Base-by-base conservation (phyloP, 805 yeast species). In the Hanseniaspora nectarophila region DNA sequence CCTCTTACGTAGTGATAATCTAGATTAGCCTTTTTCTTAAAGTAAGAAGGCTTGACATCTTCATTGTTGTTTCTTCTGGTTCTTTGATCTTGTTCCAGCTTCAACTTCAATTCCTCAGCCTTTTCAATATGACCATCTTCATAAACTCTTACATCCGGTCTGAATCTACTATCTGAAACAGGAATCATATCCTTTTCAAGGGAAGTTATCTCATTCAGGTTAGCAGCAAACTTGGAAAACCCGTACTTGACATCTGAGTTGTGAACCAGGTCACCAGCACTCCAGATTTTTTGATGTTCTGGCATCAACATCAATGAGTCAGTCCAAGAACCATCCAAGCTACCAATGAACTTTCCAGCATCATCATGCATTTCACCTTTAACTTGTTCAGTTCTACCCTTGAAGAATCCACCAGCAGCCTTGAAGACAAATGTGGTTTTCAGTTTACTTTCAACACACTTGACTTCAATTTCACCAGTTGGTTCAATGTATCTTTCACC, bases 401-500 rank as follows among this genome's bases (percentile, higher is more conserved):
- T 81, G 54, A 89, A 78, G 67, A 92, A 89, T 76, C 92, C 80
- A 3, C 94, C 89, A 23, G 88, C 83, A 43, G 80, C 73, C 55
- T 86, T 82, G 70, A 85, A 92, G 1, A 9, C 49, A 43, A 43
- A 53, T 6, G 42, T 31, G 18, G 52, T 43, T 12, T 47, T 46
- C 24, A 42, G 28, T 4, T 38, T 21, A 0, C 94, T 94, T n/a
- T 69, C 70, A 2, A 86, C 77, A 2, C 88, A 77, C 43, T 76
- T 74, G 2, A 92, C 72, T 0, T 81, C 77, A 55, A 86, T 72
- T 2, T 79, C 66, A 16, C 85, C 80, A 2, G 75, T 71, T 1
- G 98, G 98, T 63, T 92, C 98, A 13, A 86, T 73, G 65, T 89
- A 92, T 64, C 87, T 84, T 60, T 92, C 98, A 24, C 98, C 97